Base-by-base conservation (phyloP, 2,329 filamentous ascomycete species). In the Penicillium sp. region DNA sequence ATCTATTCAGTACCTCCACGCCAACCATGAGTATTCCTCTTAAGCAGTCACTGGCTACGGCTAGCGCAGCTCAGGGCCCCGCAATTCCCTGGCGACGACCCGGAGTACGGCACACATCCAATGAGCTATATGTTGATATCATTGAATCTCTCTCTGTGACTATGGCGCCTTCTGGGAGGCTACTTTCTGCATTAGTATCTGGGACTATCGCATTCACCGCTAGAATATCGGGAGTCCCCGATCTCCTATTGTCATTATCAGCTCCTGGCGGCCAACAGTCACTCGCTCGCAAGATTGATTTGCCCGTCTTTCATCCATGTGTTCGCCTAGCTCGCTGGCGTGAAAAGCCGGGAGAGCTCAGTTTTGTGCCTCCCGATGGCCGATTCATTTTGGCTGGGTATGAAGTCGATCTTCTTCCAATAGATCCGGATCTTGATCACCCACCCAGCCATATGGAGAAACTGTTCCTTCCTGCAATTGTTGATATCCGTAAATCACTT, bases 241-340 rank as follows among this genome's bases (percentile, higher is more conserved):
- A 99, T 70, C 82, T 99, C n/a, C 73, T 91, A 18, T 78, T 99
- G 9, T 89, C 83, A 14, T 81, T 99, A 26, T 89, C 88, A 0
- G 88, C 90, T 2, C 89, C 91, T 0, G 90, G 90, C 1, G 89
- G 90, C n/a, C 89, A 87, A 61, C 88, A 89, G 68, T 87, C 87
- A 49, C 81, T 97, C 47, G 82, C 79, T 15, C 85, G 83, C 59
- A 83, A 92, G 33, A 85, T 99, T 72, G 88, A 95, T 61, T 79
- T 96, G 2, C 94, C 93, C 1, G 92, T 97, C 0, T 99, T 99
- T 66, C 94, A 99, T 71, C 94, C 94, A 0, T 97, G 94, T 67
- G 94, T 99, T 8, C 83, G 94, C 18, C 79, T 99, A 3, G 89
- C 88, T n/a, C 83, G 87, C 60, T 99, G 94, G 94, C 88, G 88